Percentiles rank a stretch among this genome's conserved stretches.
Conservation (phyloP, 1,284 basidiomycete species). For the Rhodotorula glutinis region DNA sequence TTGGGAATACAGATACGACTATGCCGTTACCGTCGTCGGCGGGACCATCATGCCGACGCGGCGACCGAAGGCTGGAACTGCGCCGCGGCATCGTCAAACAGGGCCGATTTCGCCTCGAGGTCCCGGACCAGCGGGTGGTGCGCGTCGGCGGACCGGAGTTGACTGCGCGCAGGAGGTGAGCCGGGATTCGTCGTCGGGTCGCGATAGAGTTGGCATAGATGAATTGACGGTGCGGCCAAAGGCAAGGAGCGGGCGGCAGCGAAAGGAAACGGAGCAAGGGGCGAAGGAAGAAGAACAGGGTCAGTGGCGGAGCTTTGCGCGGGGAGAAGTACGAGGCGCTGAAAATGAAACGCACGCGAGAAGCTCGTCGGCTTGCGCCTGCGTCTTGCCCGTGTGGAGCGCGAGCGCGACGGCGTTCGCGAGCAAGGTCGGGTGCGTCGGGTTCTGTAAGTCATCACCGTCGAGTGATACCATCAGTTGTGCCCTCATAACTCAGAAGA, state of each 20-base stretch:
- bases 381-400: slow-evolving; percentile 29
- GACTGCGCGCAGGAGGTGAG: slow-evolving; percentile 51
- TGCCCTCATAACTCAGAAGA: too few relatives aligned
- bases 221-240: background rate
- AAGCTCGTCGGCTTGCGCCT: slow-evolving; percentile 11
- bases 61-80: slow-evolving; percentile 28
- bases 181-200: too few relatives aligned
- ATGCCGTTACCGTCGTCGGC: too few relatives aligned
- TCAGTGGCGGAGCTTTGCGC: background rate
- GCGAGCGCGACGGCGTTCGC: slow-evolving; percentile 40
- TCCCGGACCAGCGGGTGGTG: slow-evolving; percentile 67
- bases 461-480: too few relatives aligned
- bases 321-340: background rate
- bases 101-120: slow-evolving; percentile 58
- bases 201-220: too few relatives aligned
- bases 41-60: too few relatives aligned
- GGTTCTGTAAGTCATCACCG: slow-evolving; percentile 26
- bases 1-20: too few relatives aligned
- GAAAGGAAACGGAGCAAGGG: too few relatives aligned
- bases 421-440: slow-evolving; percentile 38
- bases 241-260: too few relatives aligned
- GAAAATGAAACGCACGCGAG: slow-evolving; percentile 11
- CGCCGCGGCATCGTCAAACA: slow-evolving; percentile 54
- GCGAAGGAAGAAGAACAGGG: background rate
- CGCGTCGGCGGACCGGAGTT: slow-evolving; percentile 60